Percentiles rank a stretch among this genome's conserved stretches.
These are phyloP conservation scores for Flaveria sonorensis DNA, from an alignment of 129 eudicot species.

Conservation along the genomic window DNA sequence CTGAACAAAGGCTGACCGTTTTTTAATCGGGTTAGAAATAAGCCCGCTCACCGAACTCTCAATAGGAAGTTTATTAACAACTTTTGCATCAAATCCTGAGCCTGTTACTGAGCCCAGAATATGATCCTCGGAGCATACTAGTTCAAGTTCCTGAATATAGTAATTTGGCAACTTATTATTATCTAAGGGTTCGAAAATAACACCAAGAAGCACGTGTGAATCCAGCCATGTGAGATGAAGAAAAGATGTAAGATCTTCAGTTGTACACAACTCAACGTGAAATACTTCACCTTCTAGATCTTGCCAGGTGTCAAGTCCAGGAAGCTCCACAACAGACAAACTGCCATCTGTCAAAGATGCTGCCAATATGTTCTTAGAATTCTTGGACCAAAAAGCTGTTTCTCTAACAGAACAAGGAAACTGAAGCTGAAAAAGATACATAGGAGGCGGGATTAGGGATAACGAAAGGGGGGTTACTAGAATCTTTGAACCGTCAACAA, in stretches of 20 bases:
- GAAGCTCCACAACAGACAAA: constrained; percentile 86
- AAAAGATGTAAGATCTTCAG: constrained; percentile 40
- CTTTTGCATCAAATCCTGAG: constrained; percentile 66
- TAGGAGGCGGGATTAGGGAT: constrained; percentile 81
- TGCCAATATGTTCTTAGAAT: constrained; percentile 62
- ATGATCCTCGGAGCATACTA: constrained; percentile 67
- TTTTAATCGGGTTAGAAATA: constrained; percentile 46
- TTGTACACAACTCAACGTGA: constrained; percentile 47
- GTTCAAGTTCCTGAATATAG: constrained; percentile 69
- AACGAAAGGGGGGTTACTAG: constrained; percentile 78
- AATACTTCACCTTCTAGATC: constrained; percentile 76
- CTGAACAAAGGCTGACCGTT: constrained; percentile 67
- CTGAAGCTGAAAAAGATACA: constrained; percentile 67
- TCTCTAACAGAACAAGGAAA: constrained; percentile 72
- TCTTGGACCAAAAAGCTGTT: constrained; percentile 57
- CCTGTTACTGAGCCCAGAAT: constrained; percentile 63
- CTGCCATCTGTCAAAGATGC: constrained; percentile 74
- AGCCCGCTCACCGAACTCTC: constrained; percentile 56
- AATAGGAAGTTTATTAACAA: constrained; percentile 37
- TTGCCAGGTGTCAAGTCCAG: constrained; percentile 68
- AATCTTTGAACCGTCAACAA: constrained; percentile 78
- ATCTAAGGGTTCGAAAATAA: constrained; percentile 26
- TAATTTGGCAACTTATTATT: constrained; percentile 34
- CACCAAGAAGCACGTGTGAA: constrained; percentile 67
- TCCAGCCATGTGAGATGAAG: constrained; percentile 85